Base-by-base conservation (phyloP, 306 rosid species). In the Alnus rubra region DNA sequence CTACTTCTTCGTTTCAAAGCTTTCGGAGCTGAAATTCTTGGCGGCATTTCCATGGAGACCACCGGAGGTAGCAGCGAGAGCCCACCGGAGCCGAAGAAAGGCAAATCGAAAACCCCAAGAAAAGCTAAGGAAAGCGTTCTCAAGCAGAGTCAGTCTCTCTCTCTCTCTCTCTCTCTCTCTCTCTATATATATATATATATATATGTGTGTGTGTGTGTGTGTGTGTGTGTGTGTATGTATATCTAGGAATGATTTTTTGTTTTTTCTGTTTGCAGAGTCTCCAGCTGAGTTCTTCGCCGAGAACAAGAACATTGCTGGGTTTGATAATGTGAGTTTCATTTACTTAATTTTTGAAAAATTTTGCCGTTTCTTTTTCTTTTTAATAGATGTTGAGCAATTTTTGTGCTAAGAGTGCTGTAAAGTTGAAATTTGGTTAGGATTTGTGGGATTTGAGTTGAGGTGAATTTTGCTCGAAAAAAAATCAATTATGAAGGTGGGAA, bases 261-360 rank as follows among this genome's bases (percentile, higher is more conserved):
- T 5, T 3, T 39, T 74, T 64, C 67, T 31, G 4, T 79, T 75
- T 76, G 85, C 78, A 94, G 97, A 94, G 82, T 94, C 98, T 58
- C 98, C 97, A 3, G 98, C 98, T 16, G 97, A 94, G 78, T 94
- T 92, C 84, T 92, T 94, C 67, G 98, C 97, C 0, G 97, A 94
- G 89, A 94, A 94, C 85, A 94, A 94, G 88, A 92, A 94, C 76
- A 94, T 94, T 52, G 98, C 98, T 60, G 97, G 98, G 49, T 94
- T 94, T 82, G 98, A 94, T 74, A 92, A 92, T 77, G 98, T 92
- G 77, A 81, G 85, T 47, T 9, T 52, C 48, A 35, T 79, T 70
- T 4, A 18, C 51, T 54, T 47, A 19, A 9, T 71, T 28, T 1
- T 8, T 15, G 8, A 4, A 47, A 45, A 59, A 23, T 5, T 42